Evolutionary conservation across 306 rosid species (phyloP), one percentile per base, ranked within the genome.

Genomic region (Sicyos edulis): DNA sequence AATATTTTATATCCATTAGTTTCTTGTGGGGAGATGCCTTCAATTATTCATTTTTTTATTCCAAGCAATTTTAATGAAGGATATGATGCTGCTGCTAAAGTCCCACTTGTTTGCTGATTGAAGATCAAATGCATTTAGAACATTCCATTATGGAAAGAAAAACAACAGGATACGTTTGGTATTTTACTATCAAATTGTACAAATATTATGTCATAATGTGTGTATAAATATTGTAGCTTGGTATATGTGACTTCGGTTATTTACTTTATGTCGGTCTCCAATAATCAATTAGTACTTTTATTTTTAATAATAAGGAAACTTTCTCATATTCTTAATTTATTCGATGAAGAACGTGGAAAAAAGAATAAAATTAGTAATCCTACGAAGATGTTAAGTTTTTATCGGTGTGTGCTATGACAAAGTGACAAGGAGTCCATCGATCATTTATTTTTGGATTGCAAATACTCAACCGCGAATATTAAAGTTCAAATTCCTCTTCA

Each of bases 21-120:
- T 78, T 76, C 32, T 72, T 82, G 78, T 71, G 82, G 85, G 82
- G 78, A 83, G 32, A 29, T 80, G 80, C 50, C 82, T 78, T 78
- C 80, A 37, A 26, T 55, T 65, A n/a, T 56, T 47, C 52, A 54
- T 65, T 60, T 40, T 32, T 52, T 67, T 42, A 42, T 16, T 14
- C 54, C 75, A 80, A 45, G 6, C 17, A 66, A 66, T 20, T 2
- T 66, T 45, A 44, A 66, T 12, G 37, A 66, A 65, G 37, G 54
- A 66, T 66, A 66, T 45, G 71, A 66, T 66, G 71, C 71, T 66
- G 54, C 6, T 63, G 8, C 7, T 63, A 63, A 63, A 37, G 37
- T 66, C 34, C 71, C 71, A 66, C 71, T 66, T 66, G 71, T 66
- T 66, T 44, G 54, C 54, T 45, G 9, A 66, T 20, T 29, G 13